A percentile compares a stretch with the other conserved stretches of the same genome.
phyloP scores from a whole-genome alignment of 768 basidiomycete species.

The Lentinula detonsa region DNA sequence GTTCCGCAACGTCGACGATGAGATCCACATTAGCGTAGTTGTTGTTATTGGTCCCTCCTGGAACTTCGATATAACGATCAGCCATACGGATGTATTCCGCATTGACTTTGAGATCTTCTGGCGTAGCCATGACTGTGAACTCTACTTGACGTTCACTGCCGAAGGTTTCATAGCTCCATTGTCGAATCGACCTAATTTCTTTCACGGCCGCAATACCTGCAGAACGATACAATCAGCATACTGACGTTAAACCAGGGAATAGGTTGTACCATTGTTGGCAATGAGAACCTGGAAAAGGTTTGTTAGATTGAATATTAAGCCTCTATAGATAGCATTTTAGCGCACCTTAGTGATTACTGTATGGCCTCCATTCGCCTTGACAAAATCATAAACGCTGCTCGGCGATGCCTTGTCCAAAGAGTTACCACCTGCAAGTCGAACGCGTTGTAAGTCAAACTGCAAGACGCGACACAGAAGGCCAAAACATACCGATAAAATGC shows the following conservation, averaged over 20 bases:
- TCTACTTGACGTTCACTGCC: conserved; percentile 94
- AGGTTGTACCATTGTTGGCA: conserved; percentile 83
- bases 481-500: conserved; percentile 42
- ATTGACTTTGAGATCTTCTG: conserved; percentile 97
- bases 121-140: conserved; percentile 99
- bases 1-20: conserved; percentile 96
- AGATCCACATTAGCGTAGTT: conserved; percentile 99
- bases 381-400: conserved; percentile 84
- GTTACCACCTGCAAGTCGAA: conserved; percentile 71
- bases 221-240: conserved; percentile 9
- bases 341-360: conserved; percentile 99
- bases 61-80: conserved; percentile 97
- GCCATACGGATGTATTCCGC: conserved; percentile 99
- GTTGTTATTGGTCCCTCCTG: conserved; percentile 98
- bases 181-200: conserved; percentile 96
- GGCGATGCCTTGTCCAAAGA: conserved; percentile 78
- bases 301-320: background rate
- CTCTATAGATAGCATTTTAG: background rate
- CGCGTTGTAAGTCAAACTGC: conserved; percentile 8
- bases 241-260: background rate
- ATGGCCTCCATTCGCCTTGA: conserved; percentile 87
- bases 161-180: conserved; percentile 99
- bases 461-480: conserved; percentile 7
- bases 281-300: conserved; percentile 73
- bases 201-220: conserved; percentile 98